Conservation (phyloP, 2,329 filamentous ascomycete genomes). For the Ophiostoma quercus region DNA sequence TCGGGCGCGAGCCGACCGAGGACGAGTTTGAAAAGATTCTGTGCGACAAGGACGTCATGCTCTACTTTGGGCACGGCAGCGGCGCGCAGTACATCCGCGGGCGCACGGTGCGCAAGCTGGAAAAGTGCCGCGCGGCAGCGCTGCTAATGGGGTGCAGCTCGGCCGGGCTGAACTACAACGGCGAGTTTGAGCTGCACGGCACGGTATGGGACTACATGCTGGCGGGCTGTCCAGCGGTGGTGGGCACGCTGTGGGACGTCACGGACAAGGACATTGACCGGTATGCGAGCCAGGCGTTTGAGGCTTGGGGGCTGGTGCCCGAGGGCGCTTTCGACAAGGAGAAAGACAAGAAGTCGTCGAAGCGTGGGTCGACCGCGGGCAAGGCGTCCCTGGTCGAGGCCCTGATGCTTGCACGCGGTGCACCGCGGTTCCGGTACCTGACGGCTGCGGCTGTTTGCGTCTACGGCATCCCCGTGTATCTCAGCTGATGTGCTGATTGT, state of each 20-base stretch:
- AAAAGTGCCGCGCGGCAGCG: slow-evolving; percentile 65
- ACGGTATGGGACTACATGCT: slow-evolving; percentile 89
- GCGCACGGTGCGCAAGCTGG: slow-evolving; percentile 72
- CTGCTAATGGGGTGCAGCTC: slow-evolving; percentile 95
- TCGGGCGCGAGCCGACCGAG: slow-evolving; percentile 66
- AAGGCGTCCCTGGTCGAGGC: slow-evolving; percentile 68
- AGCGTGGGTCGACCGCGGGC: slow-evolving; percentile 4
- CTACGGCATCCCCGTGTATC: slow-evolving; percentile 89
- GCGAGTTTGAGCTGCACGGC: slow-evolving; percentile 85
- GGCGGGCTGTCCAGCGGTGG: slow-evolving; percentile 76
- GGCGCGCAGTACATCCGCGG: slow-evolving; percentile 91
- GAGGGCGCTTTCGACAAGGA: slow-evolving; percentile 41
- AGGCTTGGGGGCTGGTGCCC: slow-evolving; percentile 74
- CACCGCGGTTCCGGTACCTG: slow-evolving; percentile 83
- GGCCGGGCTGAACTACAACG: slow-evolving; percentile 70
- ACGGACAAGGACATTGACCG: slow-evolving; percentile 97
- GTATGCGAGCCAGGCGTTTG: slow-evolving; percentile 72
- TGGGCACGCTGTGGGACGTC: slow-evolving; percentile 95
- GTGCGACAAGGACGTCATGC: slow-evolving; percentile 61
- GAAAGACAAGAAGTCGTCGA: not conserved
- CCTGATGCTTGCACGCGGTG: slow-evolving; percentile 65
- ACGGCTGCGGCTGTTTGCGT: slow-evolving; percentile 92
- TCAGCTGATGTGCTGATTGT: slow-evolving; percentile 35
- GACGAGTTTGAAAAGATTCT: slow-evolving; percentile 68
- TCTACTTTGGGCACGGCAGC: slow-evolving; percentile 96